A percentile compares a stretch with the other conserved stretches of the same genome.
Evolutionary conservation across 768 basidiomycete species (phyloP).

Genomic region (Xerocomellus intermedius): DNA sequence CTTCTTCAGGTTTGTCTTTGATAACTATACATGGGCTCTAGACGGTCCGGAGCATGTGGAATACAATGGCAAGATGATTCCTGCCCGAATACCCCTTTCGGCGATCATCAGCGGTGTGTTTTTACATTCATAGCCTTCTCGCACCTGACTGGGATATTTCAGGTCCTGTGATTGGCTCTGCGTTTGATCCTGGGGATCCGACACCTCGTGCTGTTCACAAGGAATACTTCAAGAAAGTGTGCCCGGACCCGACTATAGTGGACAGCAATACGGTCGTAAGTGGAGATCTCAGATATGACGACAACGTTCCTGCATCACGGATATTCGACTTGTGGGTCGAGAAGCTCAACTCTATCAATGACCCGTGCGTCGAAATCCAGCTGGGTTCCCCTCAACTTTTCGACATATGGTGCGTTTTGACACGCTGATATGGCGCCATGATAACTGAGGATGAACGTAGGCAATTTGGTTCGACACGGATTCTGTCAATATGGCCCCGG

Average conservation of each 20-base stretch:
- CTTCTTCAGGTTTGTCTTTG: conserved; percentile 49
- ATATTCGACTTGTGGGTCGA: conserved; percentile 48
- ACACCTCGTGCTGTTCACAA: conserved; percentile 46
- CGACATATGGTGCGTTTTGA: conserved; percentile 48
- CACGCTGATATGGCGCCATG: neutral
- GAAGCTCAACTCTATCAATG: conserved; percentile 40
- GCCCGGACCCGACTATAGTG: conserved; percentile 40
- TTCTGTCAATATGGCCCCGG: conserved; percentile 46
- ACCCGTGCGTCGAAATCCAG: conserved; percentile 50
- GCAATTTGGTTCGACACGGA: conserved; percentile 42
- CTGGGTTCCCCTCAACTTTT: conserved; percentile 42
- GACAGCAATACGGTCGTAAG: conserved; percentile 29
- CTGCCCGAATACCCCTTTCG: conserved; percentile 54
- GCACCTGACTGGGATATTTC: neutral
- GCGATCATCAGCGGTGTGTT: conserved; percentile 49
- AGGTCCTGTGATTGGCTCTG: conserved; percentile 47
- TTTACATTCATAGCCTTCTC: neutral
- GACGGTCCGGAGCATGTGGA: conserved; percentile 42
- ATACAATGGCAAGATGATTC: conserved; percentile 50
- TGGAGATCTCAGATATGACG: conserved; percentile 15
- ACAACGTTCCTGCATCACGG: conserved; percentile 31
- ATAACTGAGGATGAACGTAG: conserved; percentile 32
- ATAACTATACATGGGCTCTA: conserved; percentile 56
- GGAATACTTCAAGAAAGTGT: conserved; percentile 47
- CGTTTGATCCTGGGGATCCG: conserved; percentile 34